These are phyloP conservation scores for Nakazawaea siamensis DNA, from an alignment of 805 yeast species.

Conservation along the genomic window DNA sequence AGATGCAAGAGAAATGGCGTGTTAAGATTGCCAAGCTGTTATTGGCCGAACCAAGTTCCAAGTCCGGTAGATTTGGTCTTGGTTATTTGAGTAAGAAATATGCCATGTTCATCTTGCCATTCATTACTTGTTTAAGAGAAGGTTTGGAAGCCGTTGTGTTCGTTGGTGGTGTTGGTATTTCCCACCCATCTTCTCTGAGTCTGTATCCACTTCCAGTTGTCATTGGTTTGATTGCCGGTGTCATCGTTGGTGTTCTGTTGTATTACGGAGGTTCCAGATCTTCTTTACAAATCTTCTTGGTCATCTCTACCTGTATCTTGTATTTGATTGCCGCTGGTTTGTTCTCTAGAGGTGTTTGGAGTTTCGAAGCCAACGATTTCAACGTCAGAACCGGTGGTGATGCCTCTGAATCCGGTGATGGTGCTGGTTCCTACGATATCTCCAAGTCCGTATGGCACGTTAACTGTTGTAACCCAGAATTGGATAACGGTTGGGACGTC, in stretches of 20 bases:
- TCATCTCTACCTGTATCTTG: conserved; percentile 79
- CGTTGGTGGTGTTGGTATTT: conserved; percentile 91
- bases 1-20: conserved; percentile 97
- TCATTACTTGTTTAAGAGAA: conserved; percentile 88
- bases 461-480: conserved; percentile 93
- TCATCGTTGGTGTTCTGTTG: conserved; percentile 56
- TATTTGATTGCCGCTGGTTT: conserved; percentile 89
- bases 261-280: conserved; percentile 77
- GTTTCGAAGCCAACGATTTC: conserved; percentile 64
- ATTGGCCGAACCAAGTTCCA: conserved; percentile 43
- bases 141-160: conserved; percentile 95
- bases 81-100: conserved; percentile 61
- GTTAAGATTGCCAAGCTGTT: conserved; percentile 84
- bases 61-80: conserved; percentile 42
- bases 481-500: conserved; percentile 93
- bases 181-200: conserved; percentile 41
- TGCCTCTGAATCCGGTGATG: conserved; percentile 86
- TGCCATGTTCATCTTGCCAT: conserved; percentile 84
- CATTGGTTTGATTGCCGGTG: conserved; percentile 77
- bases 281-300: conserved; percentile 82
- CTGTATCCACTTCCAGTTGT: conserved; percentile 94
- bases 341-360: conserved; percentile 91
- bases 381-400: conserved; percentile 79
- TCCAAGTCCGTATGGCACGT: conserved; percentile 85
- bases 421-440: conserved; percentile 92